These are phyloP conservation scores for Claviceps quebecensis DNA, from an alignment of 2,329 filamentous ascomycete species.

Conservation along the genomic window DNA sequence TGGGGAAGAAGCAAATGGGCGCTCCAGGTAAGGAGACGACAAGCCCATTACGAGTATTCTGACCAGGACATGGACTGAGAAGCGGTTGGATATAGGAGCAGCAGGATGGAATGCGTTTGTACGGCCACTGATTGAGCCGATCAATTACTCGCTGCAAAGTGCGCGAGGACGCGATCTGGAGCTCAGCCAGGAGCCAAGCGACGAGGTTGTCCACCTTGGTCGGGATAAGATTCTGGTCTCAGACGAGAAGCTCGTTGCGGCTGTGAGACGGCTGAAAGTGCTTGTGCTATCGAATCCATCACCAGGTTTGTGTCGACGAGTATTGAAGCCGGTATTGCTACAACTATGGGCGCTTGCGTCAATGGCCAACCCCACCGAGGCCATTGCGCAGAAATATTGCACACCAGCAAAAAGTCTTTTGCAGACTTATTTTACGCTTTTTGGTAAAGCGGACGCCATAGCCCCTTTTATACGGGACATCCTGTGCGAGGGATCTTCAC, in stretches of 20 bases:
- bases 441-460: constrained; percentile 36
- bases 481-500: constrained; percentile 35
- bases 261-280: constrained; percentile 40
- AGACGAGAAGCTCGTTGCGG: constrained; percentile 30
- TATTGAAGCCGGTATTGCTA: constrained; percentile 43
- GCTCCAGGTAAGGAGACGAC: constrained; percentile 35
- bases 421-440: constrained; percentile 42
- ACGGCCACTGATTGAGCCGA: constrained; percentile 37
- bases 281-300: constrained; percentile 52
- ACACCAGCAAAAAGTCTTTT: constrained; percentile 36
- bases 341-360: constrained; percentile 50
- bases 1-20: constrained; percentile 49
- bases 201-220: constrained; percentile 32
- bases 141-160: constrained; percentile 29
- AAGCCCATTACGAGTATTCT: neutral
- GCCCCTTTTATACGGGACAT: constrained; percentile 37
- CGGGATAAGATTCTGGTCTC: constrained; percentile 30
- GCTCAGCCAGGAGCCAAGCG: constrained; percentile 11
- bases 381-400: constrained; percentile 25
- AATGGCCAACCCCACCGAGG: constrained; percentile 25
- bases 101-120: constrained; percentile 51
- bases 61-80: neutral
- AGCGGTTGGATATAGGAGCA: constrained; percentile 22
- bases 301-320: constrained; percentile 46
- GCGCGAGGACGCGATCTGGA: neutral